Conservation (phyloP, 179 eudicot species). For the Heliamphora pulchella region DNA sequence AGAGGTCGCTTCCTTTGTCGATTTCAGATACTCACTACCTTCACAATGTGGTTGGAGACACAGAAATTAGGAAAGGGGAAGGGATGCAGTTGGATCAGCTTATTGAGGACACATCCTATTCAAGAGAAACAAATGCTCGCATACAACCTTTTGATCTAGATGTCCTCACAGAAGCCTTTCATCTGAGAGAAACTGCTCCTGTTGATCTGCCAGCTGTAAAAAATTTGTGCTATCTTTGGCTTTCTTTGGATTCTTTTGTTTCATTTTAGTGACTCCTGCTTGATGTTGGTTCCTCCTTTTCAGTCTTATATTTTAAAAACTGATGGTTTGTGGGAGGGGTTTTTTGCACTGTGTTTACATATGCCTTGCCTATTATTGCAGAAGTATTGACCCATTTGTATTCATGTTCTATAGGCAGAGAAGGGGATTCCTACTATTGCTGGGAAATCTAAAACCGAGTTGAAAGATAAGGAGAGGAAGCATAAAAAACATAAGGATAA, state of each 20-base stretch:
- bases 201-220: slow-evolving; percentile 80
- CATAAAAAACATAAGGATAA: slow-evolving; percentile 89
- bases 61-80: slow-evolving; percentile 88
- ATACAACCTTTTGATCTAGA: slow-evolving; percentile 79
- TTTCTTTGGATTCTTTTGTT: not conserved
- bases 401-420: slow-evolving; percentile 50
- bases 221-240: slow-evolving; percentile 13
- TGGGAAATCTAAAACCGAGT: slow-evolving; percentile 74
- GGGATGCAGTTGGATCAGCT: slow-evolving; percentile 95
- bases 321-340: not conserved
- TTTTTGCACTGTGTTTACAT: not conserved
- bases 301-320: not conserved
- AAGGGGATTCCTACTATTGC: slow-evolving; percentile 80
- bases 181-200: slow-evolving; percentile 66
- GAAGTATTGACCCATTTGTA: slow-evolving; percentile 16
- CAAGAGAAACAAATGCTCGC: slow-evolving; percentile 51
- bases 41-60: slow-evolving; percentile 91
- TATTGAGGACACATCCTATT: slow-evolving; percentile 48
- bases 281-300: not conserved
- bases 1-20: slow-evolving; percentile 83
- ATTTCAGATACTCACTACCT: slow-evolving; percentile 90
- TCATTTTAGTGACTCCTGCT: not conserved
- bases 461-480: slow-evolving; percentile 87
- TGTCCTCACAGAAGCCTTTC: slow-evolving; percentile 72
- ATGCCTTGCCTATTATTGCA: not conserved